These are phyloP conservation scores for Hypoxylon trugodes DNA, from an alignment of 495 filamentous ascomycete genomes.

Conservation along the genomic window DNA sequence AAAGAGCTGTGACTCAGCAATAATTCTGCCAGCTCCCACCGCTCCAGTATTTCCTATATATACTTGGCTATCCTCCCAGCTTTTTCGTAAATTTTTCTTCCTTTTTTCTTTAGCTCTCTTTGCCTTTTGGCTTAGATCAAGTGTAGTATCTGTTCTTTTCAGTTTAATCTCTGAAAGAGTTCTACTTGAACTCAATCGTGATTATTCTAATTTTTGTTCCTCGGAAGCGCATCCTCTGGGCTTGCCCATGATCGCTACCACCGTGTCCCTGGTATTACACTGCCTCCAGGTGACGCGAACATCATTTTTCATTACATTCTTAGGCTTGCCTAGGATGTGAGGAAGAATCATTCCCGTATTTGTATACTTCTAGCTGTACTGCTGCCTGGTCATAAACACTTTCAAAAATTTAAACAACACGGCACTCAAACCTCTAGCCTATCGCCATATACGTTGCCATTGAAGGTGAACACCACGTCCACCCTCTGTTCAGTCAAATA, in stretches of 20 bases:
- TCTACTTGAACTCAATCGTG: conserved; percentile 75
- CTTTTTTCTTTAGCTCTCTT: conserved; percentile 58
- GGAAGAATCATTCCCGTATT: conserved; percentile 20
- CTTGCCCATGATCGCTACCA: conserved; percentile 79
- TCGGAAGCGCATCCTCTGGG: conserved; percentile 70
- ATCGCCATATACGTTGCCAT: too few relatives aligned
- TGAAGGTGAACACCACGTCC: too few relatives aligned
- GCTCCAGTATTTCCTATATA: conserved; percentile 5
- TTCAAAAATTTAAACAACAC: too few relatives aligned
- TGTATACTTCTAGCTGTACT: background rate
- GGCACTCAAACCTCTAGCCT: too few relatives aligned
- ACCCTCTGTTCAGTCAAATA: too few relatives aligned
- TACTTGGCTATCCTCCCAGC: background rate
- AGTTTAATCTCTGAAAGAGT: conserved; percentile 84
- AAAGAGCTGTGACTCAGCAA: too few relatives aligned
- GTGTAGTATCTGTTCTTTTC: conserved; percentile 99
- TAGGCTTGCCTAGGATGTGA: conserved; percentile 24
- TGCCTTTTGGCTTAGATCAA: conserved; percentile 94
- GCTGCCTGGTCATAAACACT: too few relatives aligned
- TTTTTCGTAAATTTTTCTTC: conserved; percentile 22
- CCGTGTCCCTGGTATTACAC: conserved; percentile 91
- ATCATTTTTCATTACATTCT: conserved; percentile 30
- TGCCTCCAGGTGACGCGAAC: conserved; percentile 85
- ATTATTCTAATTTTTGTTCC: conserved; percentile 85
- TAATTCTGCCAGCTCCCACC: conserved; percentile 13